Evolutionary conservation across 495 filamentous ascomycete species (phyloP), one percentile per base, ranked within the genome.

Genomic region (Penicillium argentinense): DNA sequence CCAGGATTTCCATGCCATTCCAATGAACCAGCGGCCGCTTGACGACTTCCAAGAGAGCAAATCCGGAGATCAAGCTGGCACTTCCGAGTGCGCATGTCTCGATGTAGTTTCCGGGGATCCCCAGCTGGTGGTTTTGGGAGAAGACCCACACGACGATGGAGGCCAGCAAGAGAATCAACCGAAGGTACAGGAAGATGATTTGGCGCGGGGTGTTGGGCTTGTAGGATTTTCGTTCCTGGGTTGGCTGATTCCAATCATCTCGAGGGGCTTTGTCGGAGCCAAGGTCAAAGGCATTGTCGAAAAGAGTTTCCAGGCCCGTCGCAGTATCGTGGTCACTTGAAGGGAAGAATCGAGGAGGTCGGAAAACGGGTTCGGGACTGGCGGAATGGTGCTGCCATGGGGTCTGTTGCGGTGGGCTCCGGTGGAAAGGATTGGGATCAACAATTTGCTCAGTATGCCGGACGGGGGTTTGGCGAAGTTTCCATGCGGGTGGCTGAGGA

Each of bases 401-500:
- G 18, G 45, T 54, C 16, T 51, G 46, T 30, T 53, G 46, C 63
- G 42, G 36, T 24, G 56, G 59, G 17, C 43, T 57, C 40, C 50
- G 62, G 22, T 72, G 68, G 28, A 72, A 73, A 11, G 67, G 64
- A 21, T 71, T 73, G 11, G 54, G 61, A 39, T 68, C 59, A 18
- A 71, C 57, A 27, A 68, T 64, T 37, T 61, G 62, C 19, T 66
- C 58, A 26, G 61, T 59, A 12, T 61, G 63, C 30, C 64, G 70
- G 5, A 50, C 51, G 46, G 64, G 47, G 3, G 75, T 66, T 11
- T 82, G 83, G 49, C 82, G 80, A 19, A 84, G 64, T 37, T 72
- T 73, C 66, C 83, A 82, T 8, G 84, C 78, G 4, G 83, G 84
- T 14, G 75, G 77, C 8, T 72, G 77, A 5, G 87, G 84, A 13